phyloP scores from a whole-genome alignment of 1,284 basidiomycete species.

The Leccinum insolens region DNA sequence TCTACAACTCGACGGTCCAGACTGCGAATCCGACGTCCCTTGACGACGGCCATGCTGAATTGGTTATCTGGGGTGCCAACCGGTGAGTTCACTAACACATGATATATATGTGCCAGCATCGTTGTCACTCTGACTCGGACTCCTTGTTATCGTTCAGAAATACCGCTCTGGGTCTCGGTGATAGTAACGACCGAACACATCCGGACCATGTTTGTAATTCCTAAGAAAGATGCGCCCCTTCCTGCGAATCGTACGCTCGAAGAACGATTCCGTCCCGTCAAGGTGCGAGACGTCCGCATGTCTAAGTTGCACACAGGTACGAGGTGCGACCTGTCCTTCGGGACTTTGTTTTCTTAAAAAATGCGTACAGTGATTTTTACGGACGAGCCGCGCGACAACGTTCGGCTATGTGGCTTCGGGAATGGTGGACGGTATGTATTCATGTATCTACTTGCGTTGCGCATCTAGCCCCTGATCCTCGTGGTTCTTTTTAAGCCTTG shows the following conservation, averaged over 20 bases:
- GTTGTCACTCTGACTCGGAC: neutral
- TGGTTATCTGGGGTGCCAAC: slow-evolving; percentile 94
- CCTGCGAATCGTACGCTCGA: slow-evolving; percentile 34
- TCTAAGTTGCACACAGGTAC: slow-evolving; percentile 78
- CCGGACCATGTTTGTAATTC: slow-evolving; percentile 79
- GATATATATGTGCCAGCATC: neutral
- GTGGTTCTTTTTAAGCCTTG: slow-evolving; percentile 53
- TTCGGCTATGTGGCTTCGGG: slow-evolving; percentile 87
- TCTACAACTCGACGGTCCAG: slow-evolving; percentile 90
- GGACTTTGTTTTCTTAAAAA: slow-evolving; percentile 2
- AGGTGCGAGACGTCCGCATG: slow-evolving; percentile 75
- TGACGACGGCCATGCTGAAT: slow-evolving; percentile 50
- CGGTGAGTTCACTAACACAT: slow-evolving; percentile 45
- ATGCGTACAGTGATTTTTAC: slow-evolving; percentile 64
- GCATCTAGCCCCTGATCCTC: slow-evolving; percentile 7
- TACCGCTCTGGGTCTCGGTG: slow-evolving; percentile 82
- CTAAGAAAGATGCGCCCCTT: slow-evolving; percentile 33
- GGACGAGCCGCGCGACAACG: slow-evolving; percentile 70
- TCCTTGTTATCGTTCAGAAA: slow-evolving; percentile 50
- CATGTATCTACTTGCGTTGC: neutral
- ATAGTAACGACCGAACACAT: slow-evolving; percentile 76
- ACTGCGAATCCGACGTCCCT: slow-evolving; percentile 63
- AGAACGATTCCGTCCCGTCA: slow-evolving; percentile 58
- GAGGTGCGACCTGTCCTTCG: slow-evolving; percentile 7
- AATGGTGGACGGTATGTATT: slow-evolving; percentile 70